Base-by-base conservation (phyloP, 345 rosid species). In the Salix udensis region DNA sequence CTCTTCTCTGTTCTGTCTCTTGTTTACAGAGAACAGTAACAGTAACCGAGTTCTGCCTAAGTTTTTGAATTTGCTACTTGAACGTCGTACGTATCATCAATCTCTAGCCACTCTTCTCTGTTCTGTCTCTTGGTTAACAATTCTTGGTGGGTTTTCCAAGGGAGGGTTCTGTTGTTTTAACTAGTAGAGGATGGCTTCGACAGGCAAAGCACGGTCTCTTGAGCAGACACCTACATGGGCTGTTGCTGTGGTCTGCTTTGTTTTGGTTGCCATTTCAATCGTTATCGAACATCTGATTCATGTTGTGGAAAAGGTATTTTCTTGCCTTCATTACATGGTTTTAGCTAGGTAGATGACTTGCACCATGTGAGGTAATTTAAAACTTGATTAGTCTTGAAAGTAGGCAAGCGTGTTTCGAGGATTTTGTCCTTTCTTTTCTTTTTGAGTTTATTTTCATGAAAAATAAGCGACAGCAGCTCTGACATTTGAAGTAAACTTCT, bases 221-320 rank as follows among this genome's bases (percentile, higher is more conserved):
- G 91, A 88, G 76, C 70, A 87, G 50, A 95, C 98, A 3, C 88
- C 98, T 39, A 95, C 98, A 12, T 95, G 98, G 98, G 94, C 98
- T 34, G 88, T 95, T 72, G 98, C 98, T 65, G 87, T 81, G 65
- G 98, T 95, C 60, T 91, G 90, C 80, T 86, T 91, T 71, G 92
- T 84, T 64, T 66, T 95, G 80, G 75, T 95, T 75, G 84, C 80
- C 70, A 82, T 93, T 68, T 95, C 98, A 42, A 87, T 95, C 75
- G 16, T 87, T 81, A 86, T 93, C 16, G 98, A 95, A 75, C 91
- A 85, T 71, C 52, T 82, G 72, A 76, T 93, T 74, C 97, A 95
- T 80, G 62, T 86, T 52, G n/a, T 84, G 0, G 93, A 86, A 74
- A 84, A 88, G 79, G 97, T 90, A 73, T 65, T 81, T 50, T 4